Conservation (phyloP, 768 basidiomycete genomes). For the Trametes punicea region DNA sequence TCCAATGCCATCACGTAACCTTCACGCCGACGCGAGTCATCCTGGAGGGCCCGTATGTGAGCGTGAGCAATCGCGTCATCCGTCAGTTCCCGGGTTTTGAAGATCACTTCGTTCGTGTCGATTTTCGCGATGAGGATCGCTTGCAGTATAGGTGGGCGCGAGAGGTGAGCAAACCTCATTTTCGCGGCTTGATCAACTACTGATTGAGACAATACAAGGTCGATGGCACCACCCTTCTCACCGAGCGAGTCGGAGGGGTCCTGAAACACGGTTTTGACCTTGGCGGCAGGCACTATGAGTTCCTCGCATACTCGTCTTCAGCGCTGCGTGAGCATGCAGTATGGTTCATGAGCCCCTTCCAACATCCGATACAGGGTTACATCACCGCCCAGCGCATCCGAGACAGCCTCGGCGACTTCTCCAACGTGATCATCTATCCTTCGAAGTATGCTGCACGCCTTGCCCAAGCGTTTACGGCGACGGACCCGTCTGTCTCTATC, state of each 20-base stretch:
- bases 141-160: constrained; percentile 71
- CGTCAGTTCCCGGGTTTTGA: constrained; percentile 58
- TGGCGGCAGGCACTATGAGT: constrained; percentile 71
- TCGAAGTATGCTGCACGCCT: constrained; percentile 83
- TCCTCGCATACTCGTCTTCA: constrained; percentile 79
- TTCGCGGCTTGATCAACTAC: background rate
- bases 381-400: constrained; percentile 63
- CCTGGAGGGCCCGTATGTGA: constrained; percentile 72
- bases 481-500: constrained; percentile 67
- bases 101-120: constrained; percentile 75
- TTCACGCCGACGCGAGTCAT: constrained; percentile 37
- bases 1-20: constrained; percentile 72
- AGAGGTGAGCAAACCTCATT: constrained; percentile 36
- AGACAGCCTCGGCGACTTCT: constrained; percentile 64
- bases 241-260: constrained; percentile 27
- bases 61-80: constrained; percentile 79
- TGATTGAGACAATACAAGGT: constrained; percentile 13
- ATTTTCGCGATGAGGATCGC: constrained; percentile 81
- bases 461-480: constrained; percentile 82
- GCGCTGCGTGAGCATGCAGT: constrained; percentile 77
- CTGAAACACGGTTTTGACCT: constrained; percentile 58
- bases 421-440: constrained; percentile 41
- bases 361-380: constrained; percentile 37
- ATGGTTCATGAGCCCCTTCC: constrained; percentile 75
- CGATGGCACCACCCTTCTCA: constrained; percentile 26